A percentile compares a stretch with the other conserved stretches of the same genome.
phyloP scores from a whole-genome alignment of 257 asterid genomes.

The Fraxinus pennsylvanica region DNA sequence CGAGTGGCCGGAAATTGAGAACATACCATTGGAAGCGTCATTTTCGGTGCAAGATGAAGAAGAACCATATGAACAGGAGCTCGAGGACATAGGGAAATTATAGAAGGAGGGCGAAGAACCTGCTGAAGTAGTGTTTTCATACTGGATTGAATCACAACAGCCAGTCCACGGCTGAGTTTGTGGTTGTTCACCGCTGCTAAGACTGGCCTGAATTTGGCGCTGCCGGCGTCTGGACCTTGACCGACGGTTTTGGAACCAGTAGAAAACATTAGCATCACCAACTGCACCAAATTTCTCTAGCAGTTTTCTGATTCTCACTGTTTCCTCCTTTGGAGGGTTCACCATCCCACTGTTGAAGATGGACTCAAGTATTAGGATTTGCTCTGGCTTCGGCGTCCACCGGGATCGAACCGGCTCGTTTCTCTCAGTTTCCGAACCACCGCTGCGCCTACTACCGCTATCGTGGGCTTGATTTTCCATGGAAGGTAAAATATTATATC shows the following conservation, averaged over 20 bases:
- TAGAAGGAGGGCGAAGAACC: conserved; percentile 5
- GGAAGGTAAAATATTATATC: not conserved
- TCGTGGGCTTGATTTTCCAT: conserved; percentile 50
- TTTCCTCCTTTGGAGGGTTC: conserved; percentile 75
- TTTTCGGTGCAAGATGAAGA: conserved; percentile 34
- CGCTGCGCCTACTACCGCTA: conserved; percentile 27
- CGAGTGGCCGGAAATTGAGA: conserved; percentile 29
- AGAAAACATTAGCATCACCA: conserved; percentile 79
- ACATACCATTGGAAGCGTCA: conserved; percentile 21
- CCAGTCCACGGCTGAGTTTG: conserved; percentile 7
- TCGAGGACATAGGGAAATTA: not conserved
- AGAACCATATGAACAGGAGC: conserved; percentile 29
- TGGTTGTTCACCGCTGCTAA: conserved; percentile 23
- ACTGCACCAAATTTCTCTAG: conserved; percentile 76
- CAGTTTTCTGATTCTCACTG: conserved; percentile 54
- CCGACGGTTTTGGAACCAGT: conserved; percentile 93
- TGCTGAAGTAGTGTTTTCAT: conserved; percentile 7
- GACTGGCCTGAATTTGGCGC: conserved; percentile 56
- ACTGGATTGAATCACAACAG: conserved; percentile 29
- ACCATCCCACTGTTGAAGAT: conserved; percentile 87
- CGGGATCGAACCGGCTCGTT: conserved; percentile 60
- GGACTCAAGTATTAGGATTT: conserved; percentile 73
- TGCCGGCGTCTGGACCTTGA: conserved; percentile 78
- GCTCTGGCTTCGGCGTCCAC: conserved; percentile 88
- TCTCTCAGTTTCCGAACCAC: conserved; percentile 21